These are phyloP conservation scores for Nematocida displodere DNA, from an alignment of 371 early-diverging fungal genomes.

Conservation along the genomic window DNA sequence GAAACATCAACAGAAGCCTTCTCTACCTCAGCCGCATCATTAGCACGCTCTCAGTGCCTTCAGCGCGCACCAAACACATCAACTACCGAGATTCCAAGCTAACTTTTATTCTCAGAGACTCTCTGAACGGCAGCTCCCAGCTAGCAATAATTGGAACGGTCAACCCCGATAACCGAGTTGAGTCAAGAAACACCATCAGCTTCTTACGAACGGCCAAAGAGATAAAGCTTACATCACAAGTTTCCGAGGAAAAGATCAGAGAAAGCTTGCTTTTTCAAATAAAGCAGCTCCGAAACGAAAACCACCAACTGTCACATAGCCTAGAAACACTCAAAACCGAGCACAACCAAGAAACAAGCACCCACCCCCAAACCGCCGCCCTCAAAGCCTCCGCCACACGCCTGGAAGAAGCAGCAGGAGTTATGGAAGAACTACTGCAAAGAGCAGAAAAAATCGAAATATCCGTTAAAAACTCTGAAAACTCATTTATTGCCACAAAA, in stretches of 20 bases:
- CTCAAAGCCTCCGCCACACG: not conserved
- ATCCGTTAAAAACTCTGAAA: not conserved
- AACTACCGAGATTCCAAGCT: slow-evolving; percentile 72
- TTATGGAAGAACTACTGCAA: not conserved
- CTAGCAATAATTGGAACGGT: slow-evolving; percentile 69
- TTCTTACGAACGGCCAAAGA: slow-evolving; percentile 60
- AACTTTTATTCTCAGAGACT: slow-evolving; percentile 69
- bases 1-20: slow-evolving; percentile 70
- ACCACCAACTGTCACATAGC: slow-evolving; percentile 53
- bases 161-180: slow-evolving; percentile 53
- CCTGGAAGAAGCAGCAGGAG: not conserved
- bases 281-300: slow-evolving; percentile 54
- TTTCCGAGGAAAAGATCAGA: slow-evolving; percentile 50
- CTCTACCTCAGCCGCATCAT: slow-evolving; percentile 71
- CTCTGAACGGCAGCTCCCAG: slow-evolving; percentile 70
- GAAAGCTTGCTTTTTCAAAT: slow-evolving; percentile 58
- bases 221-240: slow-evolving; percentile 61
- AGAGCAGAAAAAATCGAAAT: not conserved
- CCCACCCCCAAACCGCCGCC: not conserved
- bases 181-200: slow-evolving; percentile 59
- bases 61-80: slow-evolving; percentile 67
- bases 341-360: no score
- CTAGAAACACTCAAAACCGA: no score
- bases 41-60: slow-evolving; percentile 67
- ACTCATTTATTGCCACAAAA: not conserved